Percentiles rank a stretch among this genome's conserved stretches.
Conservation (phyloP, 495 filamentous ascomycete species). For the Margaritispora aquatica region DNA sequence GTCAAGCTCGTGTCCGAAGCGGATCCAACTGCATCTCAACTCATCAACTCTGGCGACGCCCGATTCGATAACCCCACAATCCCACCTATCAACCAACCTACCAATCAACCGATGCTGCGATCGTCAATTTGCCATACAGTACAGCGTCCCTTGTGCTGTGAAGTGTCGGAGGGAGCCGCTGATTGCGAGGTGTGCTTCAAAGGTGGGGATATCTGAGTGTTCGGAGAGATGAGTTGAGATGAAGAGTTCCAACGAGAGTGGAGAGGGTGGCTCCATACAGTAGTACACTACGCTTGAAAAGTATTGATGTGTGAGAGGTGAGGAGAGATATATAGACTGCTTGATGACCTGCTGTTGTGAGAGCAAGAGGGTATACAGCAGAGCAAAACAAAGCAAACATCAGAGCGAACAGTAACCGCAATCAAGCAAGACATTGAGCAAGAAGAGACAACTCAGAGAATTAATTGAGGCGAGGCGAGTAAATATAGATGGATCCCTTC, state of each 20-base stretch:
- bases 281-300: neutral
- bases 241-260: neutral
- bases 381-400: too few species aligned
- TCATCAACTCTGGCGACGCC: neutral
- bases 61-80: neutral
- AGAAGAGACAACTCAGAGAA: neutral
- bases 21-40: too few species aligned
- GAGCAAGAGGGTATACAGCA: neutral
- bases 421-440: too few species aligned
- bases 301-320: neutral
- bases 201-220: conserved; percentile 1
- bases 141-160: too few species aligned
- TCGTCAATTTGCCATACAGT: too few species aligned
- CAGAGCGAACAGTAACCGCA: too few species aligned
- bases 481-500: neutral
- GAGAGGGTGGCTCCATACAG: neutral
- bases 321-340: neutral
- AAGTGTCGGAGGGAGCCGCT: conserved; percentile 1
- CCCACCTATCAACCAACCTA: neutral
- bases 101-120: neutral
- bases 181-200: neutral
- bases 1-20: neutral
- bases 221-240: neutral
- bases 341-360: neutral
- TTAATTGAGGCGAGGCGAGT: neutral